Base-by-base conservation (phyloP, 768 basidiomycete genomes). In the Panaeolus cyanescens region DNA sequence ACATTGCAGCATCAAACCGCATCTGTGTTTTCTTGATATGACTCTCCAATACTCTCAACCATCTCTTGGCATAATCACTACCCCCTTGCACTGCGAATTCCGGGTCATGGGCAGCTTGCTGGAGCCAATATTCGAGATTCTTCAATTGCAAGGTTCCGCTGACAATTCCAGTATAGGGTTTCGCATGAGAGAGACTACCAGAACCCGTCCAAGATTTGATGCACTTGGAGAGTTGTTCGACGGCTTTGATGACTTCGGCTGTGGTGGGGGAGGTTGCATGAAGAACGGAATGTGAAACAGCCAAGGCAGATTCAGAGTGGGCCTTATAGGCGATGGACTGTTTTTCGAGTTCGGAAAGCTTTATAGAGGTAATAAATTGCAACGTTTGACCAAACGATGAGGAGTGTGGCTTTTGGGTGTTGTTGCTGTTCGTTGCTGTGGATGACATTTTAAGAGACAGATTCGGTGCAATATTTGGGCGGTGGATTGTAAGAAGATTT, bases 331-430 rank as follows among this genome's bases (percentile, higher is more conserved):
- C 69, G 0, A 70, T 50, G 7, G 74, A 73, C 55, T 77, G 80
- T 60, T 77, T 79, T 57, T 79, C 77, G 32, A 81, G 67, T 58
- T 81, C 79, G 50, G 77, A 71, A 19, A 80, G 74, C 64, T 82
- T 81, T 64, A 77, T 72, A 8, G 73, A 68, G 5, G 80, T 80
- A 66, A 80, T 80, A 61, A 77, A 79, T 55, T 79, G 77, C 13
- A 80, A 72, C 8, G 79, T 76, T 59, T 79, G 71, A 20, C 74
- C 69, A 59, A 79, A 77, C 22, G 76, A 73, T 3, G 70, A 71
- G 13, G 36, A 40, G 32, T 64, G 62, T 8, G 59, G 32, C 62
- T 62, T 64, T 20, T 34, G 55, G 19, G 30, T 25, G n/a, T 20
- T 19, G 25, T 4, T 50, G 31, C 33, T 39, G 33, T 32, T 36